phyloP scores from a whole-genome alignment of 768 basidiomycete genomes.

The Rhodotorula babjevae region DNA sequence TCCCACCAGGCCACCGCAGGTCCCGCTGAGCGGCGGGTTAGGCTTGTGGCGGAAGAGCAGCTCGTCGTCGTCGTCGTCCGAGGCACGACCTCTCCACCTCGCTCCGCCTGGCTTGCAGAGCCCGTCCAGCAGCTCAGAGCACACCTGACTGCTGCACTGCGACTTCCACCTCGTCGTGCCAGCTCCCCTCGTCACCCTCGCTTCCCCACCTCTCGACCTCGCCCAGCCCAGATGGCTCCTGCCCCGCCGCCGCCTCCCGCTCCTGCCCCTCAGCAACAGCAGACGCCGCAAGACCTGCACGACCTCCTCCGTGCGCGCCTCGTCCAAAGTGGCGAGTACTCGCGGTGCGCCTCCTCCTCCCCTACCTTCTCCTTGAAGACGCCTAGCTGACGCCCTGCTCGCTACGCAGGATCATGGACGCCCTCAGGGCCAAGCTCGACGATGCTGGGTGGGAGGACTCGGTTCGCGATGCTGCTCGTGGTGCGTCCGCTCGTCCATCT shows the following conservation, averaged over 20 bases:
- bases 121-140: no score
- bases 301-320: slow-evolving; percentile 13
- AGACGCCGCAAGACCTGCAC: slow-evolving; percentile 13
- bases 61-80: no score
- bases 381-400: not conserved
- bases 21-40: no score
- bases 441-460: slow-evolving; percentile 76
- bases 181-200: no score
- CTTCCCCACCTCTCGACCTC: not conserved
- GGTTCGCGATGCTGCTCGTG: slow-evolving; percentile 60
- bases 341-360: not conserved
- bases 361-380: no score
- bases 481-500: not conserved
- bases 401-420: slow-evolving; percentile 50
- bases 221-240: not conserved
- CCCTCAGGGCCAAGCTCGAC: slow-evolving; percentile 89
- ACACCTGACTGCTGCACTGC: no score
- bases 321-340: slow-evolving; percentile 34
- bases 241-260: not conserved
- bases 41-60: no score
- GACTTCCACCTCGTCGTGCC: no score
- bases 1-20: no score
- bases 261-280: not conserved
- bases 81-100: no score
- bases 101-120: no score